A percentile compares a stretch with the other conserved stretches of the same genome.
Conservation (phyloP, 2,329 filamentous ascomycete genomes). For the Boeremia lycopersici region DNA sequence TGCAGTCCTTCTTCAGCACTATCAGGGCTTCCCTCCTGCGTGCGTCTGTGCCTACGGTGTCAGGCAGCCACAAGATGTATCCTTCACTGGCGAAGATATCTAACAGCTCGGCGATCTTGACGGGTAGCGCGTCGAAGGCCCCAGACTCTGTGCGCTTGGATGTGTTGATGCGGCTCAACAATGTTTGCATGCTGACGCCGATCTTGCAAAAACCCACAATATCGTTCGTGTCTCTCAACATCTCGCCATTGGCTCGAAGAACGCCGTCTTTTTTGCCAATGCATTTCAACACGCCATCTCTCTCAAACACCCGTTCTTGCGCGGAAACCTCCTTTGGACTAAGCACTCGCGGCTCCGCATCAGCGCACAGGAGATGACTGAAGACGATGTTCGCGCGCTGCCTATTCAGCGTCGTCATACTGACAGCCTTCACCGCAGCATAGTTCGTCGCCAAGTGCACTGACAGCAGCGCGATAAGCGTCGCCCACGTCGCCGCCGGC, state of each 20-base stretch:
- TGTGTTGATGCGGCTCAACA: conserved; percentile 39
- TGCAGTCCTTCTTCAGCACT: conserved; percentile 65
- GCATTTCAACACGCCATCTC: conserved; percentile 70
- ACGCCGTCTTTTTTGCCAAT: conserved; percentile 26
- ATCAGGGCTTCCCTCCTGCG: conserved; percentile 56
- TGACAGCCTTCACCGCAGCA: conserved; percentile 80
- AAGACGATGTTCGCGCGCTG: conserved; percentile 84
- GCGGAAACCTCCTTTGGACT: conserved; percentile 69
- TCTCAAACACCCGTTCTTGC: conserved; percentile 64
- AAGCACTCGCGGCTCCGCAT: conserved; percentile 53
- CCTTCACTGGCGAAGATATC: conserved; percentile 56
- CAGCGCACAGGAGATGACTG: conserved; percentile 51
- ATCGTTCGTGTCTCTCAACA: conserved; percentile 19
- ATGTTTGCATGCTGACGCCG: conserved; percentile 54
- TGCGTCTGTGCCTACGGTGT: conserved; percentile 20
- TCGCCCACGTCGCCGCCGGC: conserved; percentile 72
- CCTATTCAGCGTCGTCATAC: conserved; percentile 82
- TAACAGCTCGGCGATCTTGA: conserved; percentile 57
- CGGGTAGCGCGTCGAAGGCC: conserved; percentile 28
- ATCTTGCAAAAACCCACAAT: conserved; percentile 61
- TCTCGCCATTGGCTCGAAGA: not conserved
- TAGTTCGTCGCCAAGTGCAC: conserved; percentile 87
- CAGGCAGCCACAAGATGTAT: conserved; percentile 66
- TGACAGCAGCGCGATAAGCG: conserved; percentile 73
- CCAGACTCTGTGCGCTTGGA: conserved; percentile 31